Evolutionary conservation across 805 yeast species (phyloP).

Genomic region (Ogataea allantospora): DNA sequence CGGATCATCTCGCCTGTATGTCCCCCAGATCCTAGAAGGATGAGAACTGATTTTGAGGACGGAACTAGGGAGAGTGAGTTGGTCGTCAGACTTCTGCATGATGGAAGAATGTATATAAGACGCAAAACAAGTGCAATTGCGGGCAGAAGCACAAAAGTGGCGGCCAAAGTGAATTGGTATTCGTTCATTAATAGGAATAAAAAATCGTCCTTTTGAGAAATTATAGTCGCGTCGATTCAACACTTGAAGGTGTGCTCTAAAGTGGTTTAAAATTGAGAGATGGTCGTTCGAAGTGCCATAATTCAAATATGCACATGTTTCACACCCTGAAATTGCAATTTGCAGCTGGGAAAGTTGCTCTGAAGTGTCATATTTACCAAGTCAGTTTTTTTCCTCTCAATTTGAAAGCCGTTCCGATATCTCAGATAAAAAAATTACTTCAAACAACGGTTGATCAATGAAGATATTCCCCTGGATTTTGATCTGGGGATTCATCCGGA

Average conservation of each 20-base stretch:
- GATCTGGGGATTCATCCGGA: constrained; percentile 2
- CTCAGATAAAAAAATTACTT: constrained; percentile 9
- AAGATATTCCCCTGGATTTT: neutral
- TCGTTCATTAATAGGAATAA: constrained; percentile 21
- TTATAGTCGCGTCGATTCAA: constrained; percentile 7
- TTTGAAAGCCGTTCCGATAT: constrained; percentile 4
- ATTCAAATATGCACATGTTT: too few relatives aligned
- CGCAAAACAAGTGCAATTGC: constrained; percentile 11
- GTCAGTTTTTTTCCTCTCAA: neutral
- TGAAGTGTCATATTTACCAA: too few relatives aligned
- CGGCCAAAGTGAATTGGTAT: constrained; percentile 19
- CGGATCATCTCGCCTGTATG: constrained; percentile 96
- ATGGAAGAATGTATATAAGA: constrained; percentile 26
- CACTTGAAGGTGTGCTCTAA: too few relatives aligned
- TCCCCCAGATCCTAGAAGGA: constrained; percentile 92
- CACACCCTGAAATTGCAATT: too few relatives aligned
- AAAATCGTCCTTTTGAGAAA: neutral
- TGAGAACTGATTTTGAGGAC: constrained; percentile 37
- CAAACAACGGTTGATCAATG: constrained; percentile 1
- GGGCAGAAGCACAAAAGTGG: constrained; percentile 12
- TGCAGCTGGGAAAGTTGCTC: too few relatives aligned
- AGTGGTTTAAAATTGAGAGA: too few relatives aligned
- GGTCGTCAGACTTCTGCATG: constrained; percentile 7
- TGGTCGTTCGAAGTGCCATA: neutral
- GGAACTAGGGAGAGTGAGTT: neutral